Conservation (phyloP, 2,329 filamentous ascomycete species). For the Calycina herbarum region DNA sequence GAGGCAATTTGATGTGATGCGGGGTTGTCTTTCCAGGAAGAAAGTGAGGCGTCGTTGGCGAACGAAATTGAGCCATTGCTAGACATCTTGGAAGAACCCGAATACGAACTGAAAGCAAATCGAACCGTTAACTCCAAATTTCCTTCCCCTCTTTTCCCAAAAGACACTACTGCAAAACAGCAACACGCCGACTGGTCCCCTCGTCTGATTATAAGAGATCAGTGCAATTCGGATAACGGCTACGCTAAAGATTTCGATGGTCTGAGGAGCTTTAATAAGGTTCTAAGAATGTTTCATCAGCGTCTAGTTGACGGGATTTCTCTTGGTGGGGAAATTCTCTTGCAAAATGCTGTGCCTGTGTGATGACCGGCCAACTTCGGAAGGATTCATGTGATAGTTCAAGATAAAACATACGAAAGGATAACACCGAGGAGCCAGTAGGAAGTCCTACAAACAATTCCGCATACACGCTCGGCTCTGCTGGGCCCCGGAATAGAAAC, state of each 20-base stretch:
- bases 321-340: background rate
- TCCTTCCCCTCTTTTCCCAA: background rate
- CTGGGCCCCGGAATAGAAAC: constrained; percentile 4
- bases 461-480: constrained; percentile 7
- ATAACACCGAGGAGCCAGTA: constrained; percentile 6
- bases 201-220: background rate
- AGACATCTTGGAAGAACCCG: constrained; percentile 1
- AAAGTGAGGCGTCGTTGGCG: background rate
- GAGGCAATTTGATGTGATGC: background rate
- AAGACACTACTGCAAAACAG: background rate
- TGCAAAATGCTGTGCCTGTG: constrained; percentile 11
- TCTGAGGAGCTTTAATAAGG: background rate
- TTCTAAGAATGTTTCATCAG: constrained; percentile 4
- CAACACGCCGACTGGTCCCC: background rate
- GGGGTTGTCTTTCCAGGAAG: background rate
- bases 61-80: background rate
- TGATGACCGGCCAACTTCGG: background rate
- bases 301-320: background rate
- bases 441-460: constrained; percentile 13
- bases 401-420: constrained; percentile 11
- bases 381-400: constrained; percentile 1
- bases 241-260: background rate
- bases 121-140: background rate
- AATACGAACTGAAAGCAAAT: background rate
- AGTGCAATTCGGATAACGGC: background rate